Conservation (phyloP, 75 land plant genomes). For the Larix kaempferi region DNA sequence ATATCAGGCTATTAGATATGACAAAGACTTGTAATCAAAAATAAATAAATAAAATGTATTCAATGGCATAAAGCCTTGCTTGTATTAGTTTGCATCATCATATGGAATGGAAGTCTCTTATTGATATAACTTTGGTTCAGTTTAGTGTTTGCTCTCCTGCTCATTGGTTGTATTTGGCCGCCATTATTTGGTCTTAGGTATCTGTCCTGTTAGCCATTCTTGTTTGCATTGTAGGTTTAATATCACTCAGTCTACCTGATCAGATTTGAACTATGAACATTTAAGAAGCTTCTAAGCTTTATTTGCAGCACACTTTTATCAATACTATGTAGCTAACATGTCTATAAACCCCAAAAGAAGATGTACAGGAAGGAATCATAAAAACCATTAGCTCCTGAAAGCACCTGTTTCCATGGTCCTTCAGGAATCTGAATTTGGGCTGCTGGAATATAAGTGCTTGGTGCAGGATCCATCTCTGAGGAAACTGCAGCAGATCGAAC, state of each 20-base stretch:
- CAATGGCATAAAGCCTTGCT: too few relatives aligned
- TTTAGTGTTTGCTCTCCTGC: too few relatives aligned
- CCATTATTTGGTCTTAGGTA: too few relatives aligned
- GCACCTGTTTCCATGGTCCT: conserved; percentile 86
- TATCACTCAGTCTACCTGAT: not conserved
- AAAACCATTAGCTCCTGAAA: not conserved
- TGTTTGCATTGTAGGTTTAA: not conserved
- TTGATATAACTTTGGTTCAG: too few relatives aligned
- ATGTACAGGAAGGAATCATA: not conserved
- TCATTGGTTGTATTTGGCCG: too few relatives aligned
- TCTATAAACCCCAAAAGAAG: not conserved
- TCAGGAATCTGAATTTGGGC: conserved; percentile 79
- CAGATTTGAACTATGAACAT: not conserved
- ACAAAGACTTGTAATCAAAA: too few relatives aligned
- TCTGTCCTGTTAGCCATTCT: too few relatives aligned
- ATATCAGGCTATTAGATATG: too few relatives aligned
- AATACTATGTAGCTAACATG: not conserved
- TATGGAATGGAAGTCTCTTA: too few relatives aligned
- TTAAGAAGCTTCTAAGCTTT: not conserved
- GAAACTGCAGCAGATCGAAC: not conserved
- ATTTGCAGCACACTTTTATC: not conserved
- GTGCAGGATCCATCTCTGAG: conserved; percentile 17
- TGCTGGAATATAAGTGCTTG: conserved; percentile 46
- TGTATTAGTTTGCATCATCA: too few relatives aligned
- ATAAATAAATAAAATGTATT: too few relatives aligned